These are phyloP conservation scores for Voacanga thouarsii DNA, from an alignment of 257 asterid genomes.

Conservation along the genomic window DNA sequence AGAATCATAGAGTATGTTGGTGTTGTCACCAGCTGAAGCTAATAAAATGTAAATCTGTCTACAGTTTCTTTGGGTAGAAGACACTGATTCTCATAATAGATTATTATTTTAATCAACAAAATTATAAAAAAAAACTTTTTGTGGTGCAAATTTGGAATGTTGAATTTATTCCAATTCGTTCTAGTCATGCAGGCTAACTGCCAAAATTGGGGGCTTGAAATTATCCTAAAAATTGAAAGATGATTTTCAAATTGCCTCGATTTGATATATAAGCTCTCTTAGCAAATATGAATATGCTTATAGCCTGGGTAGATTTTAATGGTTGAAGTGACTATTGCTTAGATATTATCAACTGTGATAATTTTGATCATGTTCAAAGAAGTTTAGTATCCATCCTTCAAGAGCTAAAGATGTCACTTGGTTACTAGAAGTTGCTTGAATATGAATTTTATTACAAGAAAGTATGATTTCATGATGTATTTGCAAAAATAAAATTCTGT, in stretches of 20 bases:
- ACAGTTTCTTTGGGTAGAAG: background rate
- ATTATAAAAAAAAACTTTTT: background rate
- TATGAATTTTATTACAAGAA: too few relatives aligned
- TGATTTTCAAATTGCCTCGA: background rate
- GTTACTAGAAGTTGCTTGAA: too few relatives aligned
- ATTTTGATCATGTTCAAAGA: too few relatives aligned
- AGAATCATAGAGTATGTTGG: background rate
- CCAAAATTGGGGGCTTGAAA: background rate
- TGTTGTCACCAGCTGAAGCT: background rate
- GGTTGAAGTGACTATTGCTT: too few relatives aligned
- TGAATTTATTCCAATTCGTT: background rate
- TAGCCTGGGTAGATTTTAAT: background rate
- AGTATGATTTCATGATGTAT: too few relatives aligned
- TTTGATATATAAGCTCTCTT: background rate
- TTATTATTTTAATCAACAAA: background rate
- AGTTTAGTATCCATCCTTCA: too few relatives aligned
- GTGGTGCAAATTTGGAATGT: background rate
- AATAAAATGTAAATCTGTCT: background rate
- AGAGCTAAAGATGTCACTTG: too few relatives aligned
- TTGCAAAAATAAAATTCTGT: too few relatives aligned
- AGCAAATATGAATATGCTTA: background rate
- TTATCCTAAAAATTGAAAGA: too few relatives aligned
- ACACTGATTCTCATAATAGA: background rate
- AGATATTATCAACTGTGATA: too few relatives aligned
- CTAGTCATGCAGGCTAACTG: background rate